Conservation (phyloP, 306 rosid species). For the Acacia crassicarpa region DNA sequence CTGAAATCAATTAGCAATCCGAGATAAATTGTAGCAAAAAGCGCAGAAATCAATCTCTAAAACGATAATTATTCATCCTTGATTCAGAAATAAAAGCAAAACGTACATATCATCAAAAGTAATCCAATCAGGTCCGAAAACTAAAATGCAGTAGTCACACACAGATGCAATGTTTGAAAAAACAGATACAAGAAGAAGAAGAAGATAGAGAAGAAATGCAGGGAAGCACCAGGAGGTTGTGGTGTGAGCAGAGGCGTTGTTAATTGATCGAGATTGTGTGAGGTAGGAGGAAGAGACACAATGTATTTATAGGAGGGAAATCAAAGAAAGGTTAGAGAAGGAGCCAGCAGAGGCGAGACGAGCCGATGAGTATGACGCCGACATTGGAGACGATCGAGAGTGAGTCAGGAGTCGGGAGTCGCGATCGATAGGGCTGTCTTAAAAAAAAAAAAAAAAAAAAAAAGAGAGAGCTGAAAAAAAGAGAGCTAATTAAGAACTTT, state of each 20-base stretch:
- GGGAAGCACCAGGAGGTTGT: not conserved
- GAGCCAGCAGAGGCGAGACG: no score
- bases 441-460: no score
- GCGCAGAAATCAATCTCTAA: no score
- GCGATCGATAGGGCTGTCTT: no score
- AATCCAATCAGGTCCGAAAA: not conserved
- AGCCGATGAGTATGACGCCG: no score
- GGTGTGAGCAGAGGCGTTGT: not conserved
- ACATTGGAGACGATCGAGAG: no score
- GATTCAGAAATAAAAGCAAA: not conserved
- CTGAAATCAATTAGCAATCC: no score
- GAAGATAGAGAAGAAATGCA: not conserved
- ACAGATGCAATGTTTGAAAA: not conserved
- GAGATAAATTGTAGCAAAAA: no score
- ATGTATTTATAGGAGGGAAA: not conserved
- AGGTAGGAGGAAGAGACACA: not conserved
- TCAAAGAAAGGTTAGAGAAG: no score
- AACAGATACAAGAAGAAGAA: not conserved
- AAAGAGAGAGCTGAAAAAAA: no score
- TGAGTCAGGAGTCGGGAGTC: no score
- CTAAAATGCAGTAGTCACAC: conserved; percentile 7
- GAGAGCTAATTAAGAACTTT: no score
- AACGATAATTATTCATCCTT: not conserved
- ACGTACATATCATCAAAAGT: not conserved
- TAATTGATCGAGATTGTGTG: not conserved